phyloP scores from a whole-genome alignment of 1,284 basidiomycete species.

The Phaffia rhodozyma region DNA sequence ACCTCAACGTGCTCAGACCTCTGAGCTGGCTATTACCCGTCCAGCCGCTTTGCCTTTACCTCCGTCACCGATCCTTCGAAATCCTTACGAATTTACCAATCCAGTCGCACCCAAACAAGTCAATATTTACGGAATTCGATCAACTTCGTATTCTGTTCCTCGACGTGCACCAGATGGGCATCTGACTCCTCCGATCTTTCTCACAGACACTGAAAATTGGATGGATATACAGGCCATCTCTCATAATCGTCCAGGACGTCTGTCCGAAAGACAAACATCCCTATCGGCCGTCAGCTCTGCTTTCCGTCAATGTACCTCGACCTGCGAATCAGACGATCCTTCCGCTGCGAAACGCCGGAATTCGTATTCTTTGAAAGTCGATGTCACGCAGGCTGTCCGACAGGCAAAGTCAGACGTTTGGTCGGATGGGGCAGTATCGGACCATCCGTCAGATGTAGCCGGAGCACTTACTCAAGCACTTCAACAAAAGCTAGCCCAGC shows the following conservation, averaged over 20 bases:
- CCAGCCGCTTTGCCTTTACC: not conserved
- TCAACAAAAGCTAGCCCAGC: too few species aligned
- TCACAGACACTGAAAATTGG: conserved; percentile 5
- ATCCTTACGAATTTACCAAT: not conserved
- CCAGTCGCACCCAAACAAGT: too few species aligned
- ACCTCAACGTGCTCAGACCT: not conserved
- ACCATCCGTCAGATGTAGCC: too few species aligned
- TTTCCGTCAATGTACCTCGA: not conserved
- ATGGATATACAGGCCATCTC: not conserved
- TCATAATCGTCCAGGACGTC: not conserved
- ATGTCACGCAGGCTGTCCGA: too few species aligned
- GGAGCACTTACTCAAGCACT: too few species aligned
- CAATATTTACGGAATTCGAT: not conserved
- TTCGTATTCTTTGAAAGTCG: too few species aligned
- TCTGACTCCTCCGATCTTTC: conserved; percentile 1
- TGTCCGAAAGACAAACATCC: not conserved
- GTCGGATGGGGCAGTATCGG: too few species aligned
- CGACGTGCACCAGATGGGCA: not conserved
- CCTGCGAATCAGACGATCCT: too few species aligned
- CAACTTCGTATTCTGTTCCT: not conserved
- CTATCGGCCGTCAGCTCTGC: not conserved
- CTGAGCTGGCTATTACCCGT: not conserved
- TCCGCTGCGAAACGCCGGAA: too few species aligned
- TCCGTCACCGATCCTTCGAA: not conserved
- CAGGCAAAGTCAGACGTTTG: too few species aligned